phyloP scores from a whole-genome alignment of 345 rosid genomes.

The Moringa oleifera region DNA sequence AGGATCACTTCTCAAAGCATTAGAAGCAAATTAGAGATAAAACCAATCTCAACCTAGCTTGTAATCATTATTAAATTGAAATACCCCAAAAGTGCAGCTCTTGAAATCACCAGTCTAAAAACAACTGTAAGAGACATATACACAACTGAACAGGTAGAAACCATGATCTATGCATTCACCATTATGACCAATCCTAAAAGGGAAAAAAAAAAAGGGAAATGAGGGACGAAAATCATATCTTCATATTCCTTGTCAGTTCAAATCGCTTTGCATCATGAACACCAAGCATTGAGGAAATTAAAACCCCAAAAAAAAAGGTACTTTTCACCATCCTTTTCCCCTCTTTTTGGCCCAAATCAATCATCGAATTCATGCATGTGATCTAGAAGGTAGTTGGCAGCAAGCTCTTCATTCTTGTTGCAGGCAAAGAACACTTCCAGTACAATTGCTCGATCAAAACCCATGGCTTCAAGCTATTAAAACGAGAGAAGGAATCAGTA shows the following conservation, averaged over 20 bases:
- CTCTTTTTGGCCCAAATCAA: conserved; percentile 30
- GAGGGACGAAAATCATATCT: conserved; percentile 1
- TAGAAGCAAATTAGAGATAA: too few species aligned
- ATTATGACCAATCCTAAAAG: background rate
- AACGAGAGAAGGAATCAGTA: background rate
- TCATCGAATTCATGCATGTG: conserved; percentile 91
- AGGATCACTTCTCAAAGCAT: too few species aligned
- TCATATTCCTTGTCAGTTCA: conserved; percentile 10
- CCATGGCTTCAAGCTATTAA: conserved; percentile 86
- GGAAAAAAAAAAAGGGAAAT: background rate
- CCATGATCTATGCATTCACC: background rate
- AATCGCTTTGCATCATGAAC: conserved; percentile 9
- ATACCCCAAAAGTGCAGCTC: too few species aligned
- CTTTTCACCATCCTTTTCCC: conserved; percentile 17
- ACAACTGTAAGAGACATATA: background rate
- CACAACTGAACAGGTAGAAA: background rate
- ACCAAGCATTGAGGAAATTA: background rate
- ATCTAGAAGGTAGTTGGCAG: conserved; percentile 89
- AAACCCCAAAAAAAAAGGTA: conserved; percentile 4
- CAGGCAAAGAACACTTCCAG: conserved; percentile 87
- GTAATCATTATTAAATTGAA: too few species aligned
- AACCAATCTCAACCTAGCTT: too few species aligned
- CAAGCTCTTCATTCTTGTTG: conserved; percentile 92
- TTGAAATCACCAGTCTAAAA: too few species aligned
- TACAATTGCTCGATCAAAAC: conserved; percentile 71